Conservation (phyloP, 1,139 yeast genomes). For the Blastobotrys persicus region DNA sequence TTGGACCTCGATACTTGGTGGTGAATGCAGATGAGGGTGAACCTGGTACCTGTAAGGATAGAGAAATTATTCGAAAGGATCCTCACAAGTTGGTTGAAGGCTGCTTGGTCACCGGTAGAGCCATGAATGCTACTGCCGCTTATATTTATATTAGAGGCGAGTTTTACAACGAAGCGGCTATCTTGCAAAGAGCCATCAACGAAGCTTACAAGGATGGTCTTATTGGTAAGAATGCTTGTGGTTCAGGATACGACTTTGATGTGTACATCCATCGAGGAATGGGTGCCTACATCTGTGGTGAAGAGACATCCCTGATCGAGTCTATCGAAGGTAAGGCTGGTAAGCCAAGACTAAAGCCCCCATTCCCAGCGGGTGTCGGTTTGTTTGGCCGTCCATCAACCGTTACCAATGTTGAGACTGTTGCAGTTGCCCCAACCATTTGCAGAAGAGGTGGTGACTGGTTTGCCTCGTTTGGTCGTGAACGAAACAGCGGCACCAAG, state of each 20-base stretch:
- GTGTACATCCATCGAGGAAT: conserved; percentile 82
- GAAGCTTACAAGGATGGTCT: conserved; percentile 81
- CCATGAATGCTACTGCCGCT: conserved; percentile 91
- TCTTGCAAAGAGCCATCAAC: conserved; percentile 74
- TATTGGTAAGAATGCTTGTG: conserved; percentile 81
- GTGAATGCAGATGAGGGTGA: conserved; percentile 94
- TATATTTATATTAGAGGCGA: conserved; percentile 88
- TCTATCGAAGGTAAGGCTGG: conserved; percentile 90
- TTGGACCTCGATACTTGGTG: conserved; percentile 80
- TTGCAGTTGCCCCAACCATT: conserved; percentile 84
- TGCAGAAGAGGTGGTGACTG: conserved; percentile 85
- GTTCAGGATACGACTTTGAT: conserved; percentile 80
- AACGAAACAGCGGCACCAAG: conserved; percentile 78
- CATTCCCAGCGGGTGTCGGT: conserved; percentile 93
- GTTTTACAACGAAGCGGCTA: conserved; percentile 73
- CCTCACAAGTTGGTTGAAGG: conserved; percentile 90
- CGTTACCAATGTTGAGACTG: conserved; percentile 86
- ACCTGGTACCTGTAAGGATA: conserved; percentile 89
- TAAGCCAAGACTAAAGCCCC: conserved; percentile 88
- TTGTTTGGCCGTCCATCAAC: conserved; percentile 87
- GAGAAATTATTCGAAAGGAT: conserved; percentile 85
- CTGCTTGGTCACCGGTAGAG: conserved; percentile 81
- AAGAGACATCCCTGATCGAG: conserved; percentile 85
- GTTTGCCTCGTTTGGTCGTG: conserved; percentile 81
- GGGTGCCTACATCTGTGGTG: conserved; percentile 92